Percentiles rank a stretch among this genome's conserved stretches.
phyloP scores from a whole-genome alignment of 129 eudicot species.

The Centella asiatica region DNA sequence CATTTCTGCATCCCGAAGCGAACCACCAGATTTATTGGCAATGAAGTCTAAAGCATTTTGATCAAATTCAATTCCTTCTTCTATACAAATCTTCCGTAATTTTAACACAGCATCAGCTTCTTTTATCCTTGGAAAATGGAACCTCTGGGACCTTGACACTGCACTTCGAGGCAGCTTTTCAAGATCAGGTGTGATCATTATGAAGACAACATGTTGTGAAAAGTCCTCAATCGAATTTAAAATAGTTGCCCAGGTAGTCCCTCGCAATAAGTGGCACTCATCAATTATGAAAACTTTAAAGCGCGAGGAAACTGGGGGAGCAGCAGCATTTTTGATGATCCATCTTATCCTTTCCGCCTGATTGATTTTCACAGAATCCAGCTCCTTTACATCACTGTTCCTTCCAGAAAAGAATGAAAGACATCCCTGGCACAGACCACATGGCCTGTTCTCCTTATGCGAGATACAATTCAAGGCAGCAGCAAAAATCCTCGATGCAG shows the following conservation, averaged over 20 bases:
- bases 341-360: constrained; percentile 39
- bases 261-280: constrained; percentile 75
- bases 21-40: constrained; percentile 73
- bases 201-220: constrained; percentile 56
- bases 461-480: constrained; percentile 86
- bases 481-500: constrained; percentile 82
- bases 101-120: constrained; percentile 49
- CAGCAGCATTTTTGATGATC: constrained; percentile 47
- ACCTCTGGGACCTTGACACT: constrained; percentile 51
- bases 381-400: constrained; percentile 72
- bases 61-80: constrained; percentile 71
- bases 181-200: constrained; percentile 78
- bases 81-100: constrained; percentile 51
- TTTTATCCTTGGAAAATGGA: constrained; percentile 54
- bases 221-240: constrained; percentile 42
- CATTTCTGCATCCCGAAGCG: constrained; percentile 90
- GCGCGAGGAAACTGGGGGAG: constrained; percentile 66
- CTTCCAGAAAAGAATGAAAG: constrained; percentile 63
- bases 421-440: constrained; percentile 81
- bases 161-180: constrained; percentile 58
- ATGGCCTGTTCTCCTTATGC: constrained; percentile 40
- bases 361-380: constrained; percentile 67
- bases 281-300: constrained; percentile 72
- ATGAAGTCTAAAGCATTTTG: constrained; percentile 61
- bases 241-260: constrained; percentile 62